phyloP scores from a whole-genome alignment of 345 rosid species.

The Pugionium dolabratum region DNA sequence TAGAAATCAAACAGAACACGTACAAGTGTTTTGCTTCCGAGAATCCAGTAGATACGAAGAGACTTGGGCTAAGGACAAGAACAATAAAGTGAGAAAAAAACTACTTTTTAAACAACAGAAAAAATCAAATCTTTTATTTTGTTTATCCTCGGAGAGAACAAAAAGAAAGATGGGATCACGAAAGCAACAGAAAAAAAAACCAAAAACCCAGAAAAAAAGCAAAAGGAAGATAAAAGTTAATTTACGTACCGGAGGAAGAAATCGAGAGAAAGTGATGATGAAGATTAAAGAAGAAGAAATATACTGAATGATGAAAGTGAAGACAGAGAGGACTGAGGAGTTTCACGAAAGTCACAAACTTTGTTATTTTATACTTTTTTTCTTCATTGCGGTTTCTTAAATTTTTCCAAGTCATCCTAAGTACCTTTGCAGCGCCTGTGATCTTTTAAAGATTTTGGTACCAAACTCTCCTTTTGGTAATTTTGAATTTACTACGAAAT shows the following conservation, averaged over 20 bases:
- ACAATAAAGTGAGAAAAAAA: neutral
- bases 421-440: conserved; percentile 28
- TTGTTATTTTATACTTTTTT: neutral
- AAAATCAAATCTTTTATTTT: conserved; percentile 30
- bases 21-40: conserved; percentile 29
- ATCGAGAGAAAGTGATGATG: conserved; percentile 24
- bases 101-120: conserved; percentile 23
- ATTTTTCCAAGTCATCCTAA: conserved; percentile 11
- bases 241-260: conserved; percentile 9
- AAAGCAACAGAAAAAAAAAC: neutral
- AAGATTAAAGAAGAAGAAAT: conserved; percentile 15
- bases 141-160: conserved; percentile 33
- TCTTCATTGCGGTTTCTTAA: neutral
- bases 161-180: conserved; percentile 17
- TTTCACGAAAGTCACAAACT: conserved; percentile 42
- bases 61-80: neutral
- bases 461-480: too few species aligned
- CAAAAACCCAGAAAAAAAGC: neutral
- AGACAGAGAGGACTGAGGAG: conserved; percentile 22
- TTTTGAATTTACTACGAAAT: too few species aligned
- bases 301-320: conserved; percentile 11
- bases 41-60: conserved; percentile 19
- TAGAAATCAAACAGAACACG: conserved; percentile 22
- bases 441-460: neutral
- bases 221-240: conserved; percentile 11